Conservation (phyloP, 305 asterid species). For the Fraxinus platypoda region DNA sequence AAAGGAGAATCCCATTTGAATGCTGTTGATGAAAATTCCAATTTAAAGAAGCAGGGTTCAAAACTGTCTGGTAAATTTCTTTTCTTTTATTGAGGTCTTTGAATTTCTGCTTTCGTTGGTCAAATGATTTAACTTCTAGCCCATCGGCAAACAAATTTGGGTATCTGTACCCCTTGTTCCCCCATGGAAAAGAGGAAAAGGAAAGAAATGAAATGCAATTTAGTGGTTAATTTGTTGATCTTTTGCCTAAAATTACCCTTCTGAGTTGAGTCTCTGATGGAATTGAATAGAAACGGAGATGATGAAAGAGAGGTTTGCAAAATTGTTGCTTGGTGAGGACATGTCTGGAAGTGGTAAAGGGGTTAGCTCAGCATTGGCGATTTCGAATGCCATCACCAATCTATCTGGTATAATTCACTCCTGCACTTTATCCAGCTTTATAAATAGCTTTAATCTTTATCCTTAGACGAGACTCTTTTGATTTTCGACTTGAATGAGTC, state of each 20-base stretch:
- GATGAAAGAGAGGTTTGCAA: conserved; percentile 87
- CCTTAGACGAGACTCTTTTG: not conserved
- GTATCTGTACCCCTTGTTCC: not conserved
- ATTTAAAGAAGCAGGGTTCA: conserved; percentile 40
- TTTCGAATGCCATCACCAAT: conserved; percentile 91
- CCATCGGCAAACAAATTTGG: not conserved
- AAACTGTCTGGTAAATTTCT: conserved; percentile 51
- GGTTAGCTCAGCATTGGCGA: conserved; percentile 78
- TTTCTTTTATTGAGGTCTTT: not conserved
- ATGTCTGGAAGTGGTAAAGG: conserved; percentile 99
- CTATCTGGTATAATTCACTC: conserved; percentile 57
- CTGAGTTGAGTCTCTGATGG: not conserved
- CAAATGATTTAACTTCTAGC: not conserved
- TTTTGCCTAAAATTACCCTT: not conserved
- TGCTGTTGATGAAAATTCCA: conserved; percentile 29
- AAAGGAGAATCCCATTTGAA: conserved; percentile 29
- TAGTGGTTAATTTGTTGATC: not conserved
- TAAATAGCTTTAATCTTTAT: not conserved
- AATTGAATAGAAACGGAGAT: conserved; percentile 57
- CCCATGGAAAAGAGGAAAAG: not conserved
- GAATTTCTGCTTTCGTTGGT: conserved; percentile 8
- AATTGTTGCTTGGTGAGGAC: conserved; percentile 93
- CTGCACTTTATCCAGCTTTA: not conserved
- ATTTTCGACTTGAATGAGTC: not conserved
- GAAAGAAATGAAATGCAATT: not conserved